Evolutionary conservation across 441 rosid species (phyloP).

Genomic region (Theobroma grandiflorum): DNA sequence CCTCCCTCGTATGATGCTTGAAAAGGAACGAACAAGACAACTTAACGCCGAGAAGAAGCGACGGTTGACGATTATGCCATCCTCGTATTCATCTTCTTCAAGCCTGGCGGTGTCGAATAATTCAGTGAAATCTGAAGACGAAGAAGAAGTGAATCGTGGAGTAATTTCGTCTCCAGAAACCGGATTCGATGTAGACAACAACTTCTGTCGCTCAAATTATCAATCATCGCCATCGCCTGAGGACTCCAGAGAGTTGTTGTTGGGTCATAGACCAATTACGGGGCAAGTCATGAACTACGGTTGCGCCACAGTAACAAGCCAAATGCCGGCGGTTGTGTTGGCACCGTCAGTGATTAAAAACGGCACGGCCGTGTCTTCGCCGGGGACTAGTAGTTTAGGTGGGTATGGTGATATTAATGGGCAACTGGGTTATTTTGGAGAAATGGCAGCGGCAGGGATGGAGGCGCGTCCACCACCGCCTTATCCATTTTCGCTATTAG

Average conservation of each 20-base stretch:
- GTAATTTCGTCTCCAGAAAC: slow-evolving; percentile 44
- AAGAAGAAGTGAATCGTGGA: slow-evolving; percentile 45
- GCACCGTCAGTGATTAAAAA: slow-evolving; percentile 24
- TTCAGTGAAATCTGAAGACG: slow-evolving; percentile 62
- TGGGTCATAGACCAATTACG: neutral
- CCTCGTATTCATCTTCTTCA: slow-evolving; percentile 42
- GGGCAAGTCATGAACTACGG: slow-evolving; percentile 24
- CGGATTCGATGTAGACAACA: slow-evolving; percentile 29
- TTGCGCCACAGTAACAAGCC: slow-evolving; percentile 24
- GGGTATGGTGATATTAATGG: slow-evolving; percentile 29
- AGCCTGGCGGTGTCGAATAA: slow-evolving; percentile 43
- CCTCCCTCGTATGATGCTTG: slow-evolving; percentile 70
- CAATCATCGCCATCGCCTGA: slow-evolving; percentile 49
- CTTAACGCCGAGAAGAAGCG: slow-evolving; percentile 52
- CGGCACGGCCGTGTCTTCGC: neutral
- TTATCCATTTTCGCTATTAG: slow-evolving; percentile 88
- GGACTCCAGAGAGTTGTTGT: slow-evolving; percentile 29
- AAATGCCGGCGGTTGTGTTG: slow-evolving; percentile 22
- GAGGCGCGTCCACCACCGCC: slow-evolving; percentile 56
- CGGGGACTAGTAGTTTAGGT: neutral
- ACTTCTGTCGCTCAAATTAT: slow-evolving; percentile 26
- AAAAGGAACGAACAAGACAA: slow-evolving; percentile 49
- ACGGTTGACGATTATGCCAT: slow-evolving; percentile 48
- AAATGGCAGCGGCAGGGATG: slow-evolving; percentile 40
- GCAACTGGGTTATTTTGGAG: slow-evolving; percentile 49